phyloP scores from a whole-genome alignment of 2,329 filamentous ascomycete genomes.

The Monilinia fructicola region DNA sequence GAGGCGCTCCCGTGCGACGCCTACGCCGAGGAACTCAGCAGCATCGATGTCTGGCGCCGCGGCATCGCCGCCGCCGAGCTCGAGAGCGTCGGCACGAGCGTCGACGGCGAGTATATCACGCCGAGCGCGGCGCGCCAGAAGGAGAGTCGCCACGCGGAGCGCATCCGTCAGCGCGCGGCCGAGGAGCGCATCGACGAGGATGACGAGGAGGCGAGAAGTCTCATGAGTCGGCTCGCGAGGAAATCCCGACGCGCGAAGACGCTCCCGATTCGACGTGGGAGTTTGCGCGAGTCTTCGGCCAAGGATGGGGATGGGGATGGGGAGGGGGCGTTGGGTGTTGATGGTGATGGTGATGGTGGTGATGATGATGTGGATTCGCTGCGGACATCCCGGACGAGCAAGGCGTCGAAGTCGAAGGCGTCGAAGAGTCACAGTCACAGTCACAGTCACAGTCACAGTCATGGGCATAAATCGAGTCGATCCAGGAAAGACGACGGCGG shows the following conservation, averaged over 20 bases:
- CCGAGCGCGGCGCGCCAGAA: constrained; percentile 37
- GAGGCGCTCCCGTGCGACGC: constrained; percentile 31
- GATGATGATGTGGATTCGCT: constrained; percentile 7
- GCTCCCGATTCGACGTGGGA: background rate
- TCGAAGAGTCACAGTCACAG: background rate
- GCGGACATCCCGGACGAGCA: background rate
- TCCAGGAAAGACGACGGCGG: constrained; percentile 14
- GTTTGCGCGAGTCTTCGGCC: background rate
- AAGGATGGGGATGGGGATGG: background rate
- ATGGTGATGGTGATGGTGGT: background rate
- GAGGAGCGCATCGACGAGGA: constrained; percentile 26
- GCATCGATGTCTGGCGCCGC: constrained; percentile 40
- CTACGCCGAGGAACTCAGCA: constrained; percentile 38
- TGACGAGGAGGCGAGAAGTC: constrained; percentile 1
- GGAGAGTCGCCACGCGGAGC: constrained; percentile 26
- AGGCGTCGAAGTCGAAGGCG: background rate
- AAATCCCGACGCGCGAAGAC: constrained; percentile 15
- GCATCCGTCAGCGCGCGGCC: constrained; percentile 31
- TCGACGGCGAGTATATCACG: constrained; percentile 41
- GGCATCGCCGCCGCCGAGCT: constrained; percentile 39
- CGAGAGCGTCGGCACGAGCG: constrained; percentile 38
- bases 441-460: background rate
- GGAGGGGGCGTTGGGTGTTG: background rate
- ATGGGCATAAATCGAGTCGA: background rate
- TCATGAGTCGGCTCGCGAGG: background rate